Evolutionary conservation across 495 filamentous ascomycete species (phyloP).

Genomic region (Cladorrhinum samala): DNA sequence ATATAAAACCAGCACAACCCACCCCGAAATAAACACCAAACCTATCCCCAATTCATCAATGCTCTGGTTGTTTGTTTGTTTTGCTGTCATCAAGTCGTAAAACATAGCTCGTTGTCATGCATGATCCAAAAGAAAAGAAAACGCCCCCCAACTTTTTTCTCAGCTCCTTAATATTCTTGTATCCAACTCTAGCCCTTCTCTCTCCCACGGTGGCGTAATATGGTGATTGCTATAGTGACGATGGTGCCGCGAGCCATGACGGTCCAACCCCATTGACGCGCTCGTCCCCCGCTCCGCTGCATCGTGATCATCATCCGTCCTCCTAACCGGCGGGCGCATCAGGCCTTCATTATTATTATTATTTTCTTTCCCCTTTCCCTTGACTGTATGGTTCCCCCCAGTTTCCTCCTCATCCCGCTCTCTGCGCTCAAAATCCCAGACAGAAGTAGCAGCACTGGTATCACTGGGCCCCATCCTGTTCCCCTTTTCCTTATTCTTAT

Average conservation of each 20-base stretch:
- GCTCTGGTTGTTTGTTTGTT: too few relatives aligned
- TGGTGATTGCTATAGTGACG: slow-evolving; percentile 1
- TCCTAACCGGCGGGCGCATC: neutral
- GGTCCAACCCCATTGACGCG: neutral
- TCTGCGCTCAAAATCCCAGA: too few relatives aligned
- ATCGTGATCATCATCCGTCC: neutral
- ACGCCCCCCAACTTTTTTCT: too few relatives aligned
- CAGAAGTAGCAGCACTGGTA: too few relatives aligned
- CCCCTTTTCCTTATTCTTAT: neutral
- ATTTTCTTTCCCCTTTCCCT: neutral
- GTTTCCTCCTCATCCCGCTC: neutral
- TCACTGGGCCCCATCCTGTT: neutral
- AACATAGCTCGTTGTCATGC: too few relatives aligned
- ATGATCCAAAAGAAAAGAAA: too few relatives aligned
- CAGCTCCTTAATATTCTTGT: slow-evolving; percentile 9
- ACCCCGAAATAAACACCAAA: too few relatives aligned
- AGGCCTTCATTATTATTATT: neutral
- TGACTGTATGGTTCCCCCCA: too few relatives aligned
- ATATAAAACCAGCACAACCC: too few relatives aligned
- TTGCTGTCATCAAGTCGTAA: too few relatives aligned
- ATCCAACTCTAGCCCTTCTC: slow-evolving; percentile 6
- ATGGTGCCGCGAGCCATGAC: neutral
- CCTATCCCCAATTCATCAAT: too few relatives aligned
- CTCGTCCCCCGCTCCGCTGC: neutral
- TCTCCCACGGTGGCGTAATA: slow-evolving; percentile 13